A percentile compares a stretch with the other conserved stretches of the same genome.
These are phyloP conservation scores for Ceratocystis ficicola DNA, from an alignment of 2,329 filamentous ascomycete species.

Conservation along the genomic window DNA sequence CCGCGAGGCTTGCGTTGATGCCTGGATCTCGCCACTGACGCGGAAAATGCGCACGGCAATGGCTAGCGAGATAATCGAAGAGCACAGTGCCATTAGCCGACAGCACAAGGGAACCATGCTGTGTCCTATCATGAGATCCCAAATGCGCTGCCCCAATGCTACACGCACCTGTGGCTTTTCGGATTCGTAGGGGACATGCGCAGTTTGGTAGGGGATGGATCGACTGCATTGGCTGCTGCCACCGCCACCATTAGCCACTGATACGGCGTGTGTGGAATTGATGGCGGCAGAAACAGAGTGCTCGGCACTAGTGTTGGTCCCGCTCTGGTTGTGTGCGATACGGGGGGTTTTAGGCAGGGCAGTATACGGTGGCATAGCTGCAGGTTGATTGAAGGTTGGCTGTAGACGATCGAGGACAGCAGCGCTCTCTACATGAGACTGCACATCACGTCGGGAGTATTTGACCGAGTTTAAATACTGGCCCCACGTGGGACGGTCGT, in stretches of 20 bases:
- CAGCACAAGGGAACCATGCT: constrained; percentile 77
- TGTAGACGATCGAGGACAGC: constrained; percentile 37
- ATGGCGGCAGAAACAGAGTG: constrained; percentile 11
- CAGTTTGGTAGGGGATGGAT: background rate
- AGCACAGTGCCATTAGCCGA: constrained; percentile 68
- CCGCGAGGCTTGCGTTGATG: constrained; percentile 39
- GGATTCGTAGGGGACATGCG: constrained; percentile 16
- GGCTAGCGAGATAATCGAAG: constrained; percentile 69
- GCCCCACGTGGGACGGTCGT: constrained; percentile 34
- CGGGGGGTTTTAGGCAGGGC: constrained; percentile 27
- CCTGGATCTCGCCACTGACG: constrained; percentile 31
- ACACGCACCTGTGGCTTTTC: constrained; percentile 27
- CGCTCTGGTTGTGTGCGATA: constrained; percentile 11
- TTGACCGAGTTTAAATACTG: constrained; percentile 39
- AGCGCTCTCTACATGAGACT: constrained; percentile 37
- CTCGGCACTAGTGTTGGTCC: constrained; percentile 24
- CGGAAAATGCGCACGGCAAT: constrained; percentile 65
- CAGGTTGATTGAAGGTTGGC: constrained; percentile 36
- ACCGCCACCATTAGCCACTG: constrained; percentile 2
- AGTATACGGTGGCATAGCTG: constrained; percentile 25
- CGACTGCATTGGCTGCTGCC: constrained; percentile 24
- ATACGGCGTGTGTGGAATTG: background rate
- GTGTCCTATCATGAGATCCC: constrained; percentile 61
- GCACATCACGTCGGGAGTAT: constrained; percentile 33
- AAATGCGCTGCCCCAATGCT: constrained; percentile 43